These are phyloP conservation scores for Phanerodontia chrysosporium DNA, from an alignment of 768 basidiomycete genomes.

Conservation along the genomic window DNA sequence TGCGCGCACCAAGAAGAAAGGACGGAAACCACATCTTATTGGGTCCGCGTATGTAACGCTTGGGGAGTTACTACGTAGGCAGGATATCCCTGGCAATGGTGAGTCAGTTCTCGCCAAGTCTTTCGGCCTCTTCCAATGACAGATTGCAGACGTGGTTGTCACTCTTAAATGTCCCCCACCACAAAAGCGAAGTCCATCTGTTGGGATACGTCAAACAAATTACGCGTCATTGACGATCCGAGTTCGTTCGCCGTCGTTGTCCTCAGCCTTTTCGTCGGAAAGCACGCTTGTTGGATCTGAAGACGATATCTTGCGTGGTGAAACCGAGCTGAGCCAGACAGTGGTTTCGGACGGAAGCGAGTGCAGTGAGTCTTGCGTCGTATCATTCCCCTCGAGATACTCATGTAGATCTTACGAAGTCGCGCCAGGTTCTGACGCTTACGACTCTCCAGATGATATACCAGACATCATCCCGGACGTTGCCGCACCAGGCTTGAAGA, in stretches of 20 bases:
- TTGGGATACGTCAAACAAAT: slow-evolving; percentile 13
- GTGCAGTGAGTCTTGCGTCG: neutral
- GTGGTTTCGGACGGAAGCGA: neutral
- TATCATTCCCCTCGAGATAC: neutral
- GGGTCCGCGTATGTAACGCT: slow-evolving; percentile 48
- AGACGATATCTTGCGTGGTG: neutral
- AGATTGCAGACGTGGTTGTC: slow-evolving; percentile 4
- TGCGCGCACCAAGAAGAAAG: slow-evolving; percentile 60
- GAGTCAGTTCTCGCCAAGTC: slow-evolving; percentile 27
- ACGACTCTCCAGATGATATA: neutral
- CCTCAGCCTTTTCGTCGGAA: neutral
- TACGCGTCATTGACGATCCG: slow-evolving; percentile 17
- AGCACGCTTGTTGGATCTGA: slow-evolving; percentile 1
- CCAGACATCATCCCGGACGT: neutral
- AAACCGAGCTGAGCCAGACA: neutral
- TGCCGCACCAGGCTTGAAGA: neutral
- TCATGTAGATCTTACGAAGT: neutral
- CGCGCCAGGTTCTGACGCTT: neutral
- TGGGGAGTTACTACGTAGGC: slow-evolving; percentile 48
- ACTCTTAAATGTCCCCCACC: slow-evolving; percentile 21
- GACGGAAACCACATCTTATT: slow-evolving; percentile 50
- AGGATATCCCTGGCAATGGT: slow-evolving; percentile 36
- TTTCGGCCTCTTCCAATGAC: slow-evolving; percentile 2
- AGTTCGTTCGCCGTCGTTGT: slow-evolving; percentile 9
- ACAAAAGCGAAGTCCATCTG: slow-evolving; percentile 19